Evolutionary conservation across 805 yeast species (phyloP).

Genomic region (Candida fluviatilis): DNA sequence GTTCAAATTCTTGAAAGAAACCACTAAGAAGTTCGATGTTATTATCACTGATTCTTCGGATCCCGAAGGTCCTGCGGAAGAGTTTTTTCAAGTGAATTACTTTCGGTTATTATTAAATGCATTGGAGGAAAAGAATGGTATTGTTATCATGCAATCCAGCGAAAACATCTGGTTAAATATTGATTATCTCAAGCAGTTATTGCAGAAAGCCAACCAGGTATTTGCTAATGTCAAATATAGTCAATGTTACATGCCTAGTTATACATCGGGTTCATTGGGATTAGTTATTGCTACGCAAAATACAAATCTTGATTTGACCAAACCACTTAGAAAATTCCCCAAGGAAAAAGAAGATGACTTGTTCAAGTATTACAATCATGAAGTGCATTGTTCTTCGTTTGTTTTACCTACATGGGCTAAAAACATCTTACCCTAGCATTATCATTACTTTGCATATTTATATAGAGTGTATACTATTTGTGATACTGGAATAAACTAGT

Average conservation of each 20-base stretch:
- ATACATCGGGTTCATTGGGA: slow-evolving; percentile 86
- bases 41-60: slow-evolving; percentile 95
- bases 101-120: slow-evolving; percentile 65
- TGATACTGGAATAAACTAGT: no score
- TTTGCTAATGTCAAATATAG: slow-evolving; percentile 62
- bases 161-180: slow-evolving; percentile 77
- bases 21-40: slow-evolving; percentile 58
- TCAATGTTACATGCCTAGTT: slow-evolving; percentile 81
- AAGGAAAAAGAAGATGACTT: slow-evolving; percentile 43
- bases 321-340: slow-evolving; percentile 48
- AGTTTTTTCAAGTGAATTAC: slow-evolving; percentile 75
- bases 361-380: slow-evolving; percentile 62
- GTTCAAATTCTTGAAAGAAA: slow-evolving; percentile 59
- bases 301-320: slow-evolving; percentile 37
- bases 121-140: slow-evolving; percentile 50
- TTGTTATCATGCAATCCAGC: slow-evolving; percentile 74
- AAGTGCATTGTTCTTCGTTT: slow-evolving; percentile 69
- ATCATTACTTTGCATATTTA: background rate
- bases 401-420: slow-evolving; percentile 80
- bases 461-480: background rate
- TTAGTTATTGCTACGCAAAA: slow-evolving; percentile 68
- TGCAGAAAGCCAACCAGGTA: slow-evolving; percentile 47
- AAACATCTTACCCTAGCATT: slow-evolving; percentile 17
- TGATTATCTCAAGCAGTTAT: slow-evolving; percentile 44
- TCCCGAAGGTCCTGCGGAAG: slow-evolving; percentile 97